These are phyloP conservation scores for Populus deltoides DNA, from an alignment of 345 rosid species.

Conservation along the genomic window DNA sequence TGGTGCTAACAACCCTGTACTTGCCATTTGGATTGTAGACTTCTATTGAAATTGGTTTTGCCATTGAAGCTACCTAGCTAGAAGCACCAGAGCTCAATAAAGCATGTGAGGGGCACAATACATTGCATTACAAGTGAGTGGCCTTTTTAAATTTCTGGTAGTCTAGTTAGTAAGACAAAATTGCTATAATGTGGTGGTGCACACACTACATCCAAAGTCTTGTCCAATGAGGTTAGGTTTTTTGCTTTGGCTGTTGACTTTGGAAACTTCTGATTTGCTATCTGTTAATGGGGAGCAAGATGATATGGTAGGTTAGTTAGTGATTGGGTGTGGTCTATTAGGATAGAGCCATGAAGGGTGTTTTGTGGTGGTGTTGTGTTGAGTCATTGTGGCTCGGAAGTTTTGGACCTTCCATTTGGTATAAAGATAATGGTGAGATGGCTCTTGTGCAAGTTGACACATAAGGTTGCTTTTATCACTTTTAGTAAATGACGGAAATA, in stretches of 20 bases:
- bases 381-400: not conserved
- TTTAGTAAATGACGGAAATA: slow-evolving; percentile 16
- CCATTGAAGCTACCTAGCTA: slow-evolving; percentile 42
- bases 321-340: not conserved
- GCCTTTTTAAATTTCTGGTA: slow-evolving; percentile 18
- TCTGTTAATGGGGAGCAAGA: not conserved
- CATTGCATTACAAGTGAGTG: not conserved
- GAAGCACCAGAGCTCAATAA: not conserved
- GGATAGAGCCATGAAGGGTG: not conserved
- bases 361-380: not conserved
- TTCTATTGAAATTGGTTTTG: slow-evolving; percentile 86
- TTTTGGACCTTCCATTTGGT: slow-evolving; percentile 32
- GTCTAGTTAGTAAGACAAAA: not conserved
- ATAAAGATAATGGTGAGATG: slow-evolving; percentile 33
- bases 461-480: slow-evolving; percentile 24
- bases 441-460: slow-evolving; percentile 22
- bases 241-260: not conserved
- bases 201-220: not conserved
- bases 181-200: not conserved
- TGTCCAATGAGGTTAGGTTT: not conserved
- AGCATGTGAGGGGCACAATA: not conserved
- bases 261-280: not conserved
- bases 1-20: slow-evolving; percentile 91
- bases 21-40: slow-evolving; percentile 91
- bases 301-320: not conserved